These are phyloP conservation scores for Luffa acutangula DNA, from an alignment of 306 rosid genomes.

Conservation along the genomic window DNA sequence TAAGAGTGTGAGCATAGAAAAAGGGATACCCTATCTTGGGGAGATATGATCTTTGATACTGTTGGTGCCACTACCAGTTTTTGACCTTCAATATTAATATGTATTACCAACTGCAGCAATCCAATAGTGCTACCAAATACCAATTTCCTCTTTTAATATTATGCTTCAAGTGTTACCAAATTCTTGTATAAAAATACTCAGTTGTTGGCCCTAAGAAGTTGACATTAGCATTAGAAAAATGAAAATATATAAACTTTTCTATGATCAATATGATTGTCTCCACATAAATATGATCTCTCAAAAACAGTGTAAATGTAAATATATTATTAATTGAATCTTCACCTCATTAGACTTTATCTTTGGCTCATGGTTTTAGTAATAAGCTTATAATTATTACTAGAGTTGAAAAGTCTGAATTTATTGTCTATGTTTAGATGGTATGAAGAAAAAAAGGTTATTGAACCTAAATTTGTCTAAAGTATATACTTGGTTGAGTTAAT, in stretches of 20 bases:
- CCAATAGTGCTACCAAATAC: neutral
- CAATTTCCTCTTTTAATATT: neutral
- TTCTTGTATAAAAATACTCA: neutral
- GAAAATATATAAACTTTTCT: neutral
- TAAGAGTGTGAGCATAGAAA: neutral
- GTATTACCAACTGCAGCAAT: neutral
- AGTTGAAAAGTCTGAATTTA: too few relatives aligned
- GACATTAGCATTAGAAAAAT: neutral
- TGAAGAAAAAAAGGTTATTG: too few relatives aligned
- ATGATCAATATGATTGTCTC: neutral
- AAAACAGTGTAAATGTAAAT: neutral
- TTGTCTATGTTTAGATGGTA: too few relatives aligned
- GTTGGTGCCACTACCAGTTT: neutral
- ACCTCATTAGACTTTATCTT: neutral
- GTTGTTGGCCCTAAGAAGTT: neutral
- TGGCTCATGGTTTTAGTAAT: too few relatives aligned
- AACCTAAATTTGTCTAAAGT: too few relatives aligned
- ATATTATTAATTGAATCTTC: neutral
- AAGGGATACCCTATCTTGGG: neutral
- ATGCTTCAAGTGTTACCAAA: neutral
- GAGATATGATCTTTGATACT: neutral
- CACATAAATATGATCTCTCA: neutral
- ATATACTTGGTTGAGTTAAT: too few relatives aligned
- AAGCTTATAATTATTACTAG: too few relatives aligned
- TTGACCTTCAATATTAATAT: neutral